phyloP scores from a whole-genome alignment of 2,329 filamentous ascomycete genomes.

The Penicillium sp. region DNA sequence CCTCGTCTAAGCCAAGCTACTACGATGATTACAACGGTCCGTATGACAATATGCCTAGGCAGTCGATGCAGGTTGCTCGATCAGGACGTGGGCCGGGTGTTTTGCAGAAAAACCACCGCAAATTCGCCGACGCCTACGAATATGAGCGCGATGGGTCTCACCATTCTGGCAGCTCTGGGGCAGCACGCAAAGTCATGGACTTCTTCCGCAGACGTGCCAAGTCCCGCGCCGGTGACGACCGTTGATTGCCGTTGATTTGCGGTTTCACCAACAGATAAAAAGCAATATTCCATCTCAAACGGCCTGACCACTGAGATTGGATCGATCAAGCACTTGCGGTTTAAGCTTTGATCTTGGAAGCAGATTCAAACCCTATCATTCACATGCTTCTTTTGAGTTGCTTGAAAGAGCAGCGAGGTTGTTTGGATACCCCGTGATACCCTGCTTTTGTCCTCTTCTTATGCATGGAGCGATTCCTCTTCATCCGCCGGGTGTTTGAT shows the following conservation, averaged over 20 bases:
- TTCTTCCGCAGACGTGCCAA: slow-evolving; percentile 89
- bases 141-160: slow-evolving; percentile 60
- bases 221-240: slow-evolving; percentile 58
- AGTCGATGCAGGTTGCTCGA: slow-evolving; percentile 45
- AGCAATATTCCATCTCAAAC: background rate
- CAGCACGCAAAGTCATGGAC: slow-evolving; percentile 93
- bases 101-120: slow-evolving; percentile 80
- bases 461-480: slow-evolving; percentile 38
- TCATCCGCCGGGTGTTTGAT: slow-evolving; percentile 34
- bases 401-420: slow-evolving; percentile 35
- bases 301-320: slow-evolving; percentile 10
- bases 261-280: slow-evolving; percentile 13
- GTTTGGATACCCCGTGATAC: slow-evolving; percentile 45
- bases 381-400: slow-evolving; percentile 19
- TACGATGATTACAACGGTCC: slow-evolving; percentile 52
- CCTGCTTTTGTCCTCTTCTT: slow-evolving; percentile 37
- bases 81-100: slow-evolving; percentile 53
- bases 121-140: slow-evolving; percentile 86
- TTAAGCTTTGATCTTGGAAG: slow-evolving; percentile 17
- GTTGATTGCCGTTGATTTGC: slow-evolving; percentile 36
- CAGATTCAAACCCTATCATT: slow-evolving; percentile 11
- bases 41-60: slow-evolving; percentile 42
- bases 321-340: slow-evolving; percentile 13
- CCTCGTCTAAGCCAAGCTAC: slow-evolving; percentile 40
- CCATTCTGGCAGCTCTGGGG: slow-evolving; percentile 79